A percentile compares a stretch with the other conserved stretches of the same genome.
Evolutionary conservation across 1,284 basidiomycete genomes (phyloP).

Genomic region (Fomitopsis betulina): DNA sequence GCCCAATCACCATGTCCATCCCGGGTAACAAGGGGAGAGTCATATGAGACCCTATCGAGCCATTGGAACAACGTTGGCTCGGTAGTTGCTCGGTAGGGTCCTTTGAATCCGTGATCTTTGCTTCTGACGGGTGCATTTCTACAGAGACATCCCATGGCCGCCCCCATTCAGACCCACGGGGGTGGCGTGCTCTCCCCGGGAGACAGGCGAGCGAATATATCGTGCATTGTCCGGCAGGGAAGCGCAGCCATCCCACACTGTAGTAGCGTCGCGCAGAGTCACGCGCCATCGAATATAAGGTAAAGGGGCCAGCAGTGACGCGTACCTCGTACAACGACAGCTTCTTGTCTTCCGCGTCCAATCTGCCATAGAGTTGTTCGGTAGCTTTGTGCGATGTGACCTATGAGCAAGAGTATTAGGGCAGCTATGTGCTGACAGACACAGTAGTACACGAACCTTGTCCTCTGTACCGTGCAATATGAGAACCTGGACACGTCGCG

Average conservation of each 20-base stretch:
- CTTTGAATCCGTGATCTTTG: too few relatives aligned
- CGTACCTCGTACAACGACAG: conserved; percentile 51
- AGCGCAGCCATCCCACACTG: neutral
- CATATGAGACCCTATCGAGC: neutral
- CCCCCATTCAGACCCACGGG: neutral
- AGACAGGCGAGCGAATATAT: neutral
- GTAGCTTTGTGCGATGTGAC: conserved; percentile 60
- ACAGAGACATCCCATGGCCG: neutral
- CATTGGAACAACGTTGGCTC: neutral
- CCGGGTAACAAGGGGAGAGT: neutral
- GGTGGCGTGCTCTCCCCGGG: neutral
- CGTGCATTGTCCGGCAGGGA: neutral
- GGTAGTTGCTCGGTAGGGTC: too few relatives aligned
- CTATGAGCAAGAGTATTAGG: conserved; percentile 25
- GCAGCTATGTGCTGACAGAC: neutral
- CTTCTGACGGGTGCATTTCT: neutral
- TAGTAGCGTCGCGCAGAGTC: neutral
- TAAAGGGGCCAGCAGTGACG: neutral
- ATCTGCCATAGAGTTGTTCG: conserved; percentile 55
- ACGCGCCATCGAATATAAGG: neutral
- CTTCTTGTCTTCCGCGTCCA: conserved; percentile 60
- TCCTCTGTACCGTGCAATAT: conserved; percentile 78
- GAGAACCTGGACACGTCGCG: conserved; percentile 42
- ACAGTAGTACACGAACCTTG: conserved; percentile 34
- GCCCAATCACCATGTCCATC: neutral